phyloP scores from a whole-genome alignment of 164 flowering plant genomes.

The Magnolia kwangsiensis region DNA sequence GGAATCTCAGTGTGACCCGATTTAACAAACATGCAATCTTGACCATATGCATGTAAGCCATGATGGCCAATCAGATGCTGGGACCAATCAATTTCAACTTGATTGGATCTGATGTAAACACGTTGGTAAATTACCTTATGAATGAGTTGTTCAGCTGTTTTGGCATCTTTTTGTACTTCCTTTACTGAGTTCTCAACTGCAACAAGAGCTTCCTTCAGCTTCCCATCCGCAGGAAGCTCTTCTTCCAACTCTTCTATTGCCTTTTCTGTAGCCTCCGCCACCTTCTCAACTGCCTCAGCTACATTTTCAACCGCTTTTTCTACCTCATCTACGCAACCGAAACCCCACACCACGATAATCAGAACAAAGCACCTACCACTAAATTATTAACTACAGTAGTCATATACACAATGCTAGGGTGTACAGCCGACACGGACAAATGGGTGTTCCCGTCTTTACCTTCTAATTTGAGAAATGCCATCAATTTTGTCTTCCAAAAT shows the following conservation, averaged over 20 bases:
- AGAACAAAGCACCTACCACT: not conserved
- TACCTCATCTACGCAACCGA: slow-evolving; percentile 23
- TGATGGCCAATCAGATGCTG: no score
- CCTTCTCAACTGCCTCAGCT: slow-evolving; percentile 24
- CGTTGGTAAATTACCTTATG: slow-evolving; percentile 24
- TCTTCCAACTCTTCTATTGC: slow-evolving; percentile 22
- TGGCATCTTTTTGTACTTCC: slow-evolving; percentile 26
- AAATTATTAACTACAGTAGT: not conserved
- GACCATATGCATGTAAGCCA: no score
- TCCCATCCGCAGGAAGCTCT: slow-evolving; percentile 23
- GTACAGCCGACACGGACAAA: no score
- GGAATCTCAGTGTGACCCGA: no score
- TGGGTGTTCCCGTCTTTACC: not conserved
- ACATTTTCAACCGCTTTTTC: slow-evolving; percentile 10
- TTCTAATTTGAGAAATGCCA: not conserved
- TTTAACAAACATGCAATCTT: no score
- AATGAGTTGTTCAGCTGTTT: slow-evolving; percentile 22
- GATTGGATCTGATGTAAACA: not conserved
- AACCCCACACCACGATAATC: not conserved
- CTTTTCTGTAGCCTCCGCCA: slow-evolving; percentile 29
- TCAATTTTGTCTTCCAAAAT: not conserved
- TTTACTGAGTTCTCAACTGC: slow-evolving; percentile 21
- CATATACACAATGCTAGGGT: no score
- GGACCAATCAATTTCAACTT: no score
- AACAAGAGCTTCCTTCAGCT: slow-evolving; percentile 25